Base-by-base conservation (phyloP, 805 yeast species). In the Monosporozyma yasuniensis region DNA sequence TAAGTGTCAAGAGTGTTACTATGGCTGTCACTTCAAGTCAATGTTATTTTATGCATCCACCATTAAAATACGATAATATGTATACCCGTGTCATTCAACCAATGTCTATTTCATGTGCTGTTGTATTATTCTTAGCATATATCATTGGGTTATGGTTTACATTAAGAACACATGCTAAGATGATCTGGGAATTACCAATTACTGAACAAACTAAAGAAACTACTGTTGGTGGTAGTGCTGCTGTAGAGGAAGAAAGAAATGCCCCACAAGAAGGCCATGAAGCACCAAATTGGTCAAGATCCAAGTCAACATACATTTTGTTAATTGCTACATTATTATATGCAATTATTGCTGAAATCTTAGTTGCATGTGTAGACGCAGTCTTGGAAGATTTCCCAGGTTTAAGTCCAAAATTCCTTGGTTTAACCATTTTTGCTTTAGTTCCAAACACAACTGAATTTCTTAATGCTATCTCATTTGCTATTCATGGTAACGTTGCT, bases 381-480 rank as follows among this genome's bases (percentile, higher is more conserved):
- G 96, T 93, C 10, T 72, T 93, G 48, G 73, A 77, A 46, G 76
- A 78, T 54, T 84, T 78, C 64, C 87, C 95, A n/a, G 53, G 59
- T 7, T 80, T 93, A 47, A 79, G 86, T 59, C 96, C 96, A 18
- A 91, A 93, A 62, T 82, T 93, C 62, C 73, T 93, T 41, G 99
- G 99, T 6, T 74, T 93, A 57, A 91, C 98, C 0, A 85, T 93
- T 1, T 93, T 93, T 71, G 98, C 99, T 0, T 72, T 93, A 42
- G 96, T 93, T 25, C 99, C 99, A 11, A 93, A 90, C 62, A 88
- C 98, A 6, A 93, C 99, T 0, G 99, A 93, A 69, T 93, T 93
- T 60, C 76, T 93, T 51, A 93, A 93, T 68, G 99, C 98, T 59
- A 90, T 93, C 50, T 89, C 96, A 23, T 93, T 93, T 72, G 99